These are phyloP conservation scores for Collybiopsis confluens DNA, from an alignment of 768 basidiomycete genomes.

Conservation along the genomic window DNA sequence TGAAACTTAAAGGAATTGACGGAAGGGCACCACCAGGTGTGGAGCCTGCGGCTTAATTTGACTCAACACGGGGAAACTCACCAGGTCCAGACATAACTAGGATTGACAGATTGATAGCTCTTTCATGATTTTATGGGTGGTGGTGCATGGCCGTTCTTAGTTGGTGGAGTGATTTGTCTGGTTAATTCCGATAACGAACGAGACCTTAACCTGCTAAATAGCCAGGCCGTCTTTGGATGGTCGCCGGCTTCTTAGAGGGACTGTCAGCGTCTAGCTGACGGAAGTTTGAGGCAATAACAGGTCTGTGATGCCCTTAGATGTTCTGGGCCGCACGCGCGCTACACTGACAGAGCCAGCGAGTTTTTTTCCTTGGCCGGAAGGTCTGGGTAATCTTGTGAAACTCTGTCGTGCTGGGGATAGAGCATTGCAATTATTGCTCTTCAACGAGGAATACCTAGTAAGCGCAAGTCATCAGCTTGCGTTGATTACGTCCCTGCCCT, in stretches of 20 bases:
- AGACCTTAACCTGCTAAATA: slow-evolving; percentile 94
- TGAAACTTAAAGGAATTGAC: slow-evolving; percentile 85
- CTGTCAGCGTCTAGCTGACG: slow-evolving; percentile 76
- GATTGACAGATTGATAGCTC: slow-evolving; percentile 82
- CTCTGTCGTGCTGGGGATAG: slow-evolving; percentile 81
- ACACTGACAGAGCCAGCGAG: slow-evolving; percentile 89
- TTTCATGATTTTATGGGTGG: slow-evolving; percentile 84
- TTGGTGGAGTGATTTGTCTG: slow-evolving; percentile 95
- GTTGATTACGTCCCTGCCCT: too few relatives aligned
- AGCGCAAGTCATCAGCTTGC: too few relatives aligned
- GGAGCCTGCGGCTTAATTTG: slow-evolving; percentile 84
- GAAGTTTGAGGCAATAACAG: slow-evolving; percentile 91
- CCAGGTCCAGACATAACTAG: slow-evolving; percentile 76
- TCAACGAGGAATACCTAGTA: slow-evolving; percentile 90
- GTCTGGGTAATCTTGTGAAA: slow-evolving; percentile 74
- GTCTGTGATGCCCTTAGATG: slow-evolving; percentile 90
- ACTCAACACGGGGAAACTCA: slow-evolving; percentile 81
- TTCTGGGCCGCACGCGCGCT: slow-evolving; percentile 85
- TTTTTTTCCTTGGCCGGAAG: slow-evolving; percentile 73
- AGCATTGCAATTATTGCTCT: slow-evolving; percentile 91
- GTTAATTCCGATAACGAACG: slow-evolving; percentile 95
- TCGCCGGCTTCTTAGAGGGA: slow-evolving; percentile 82
- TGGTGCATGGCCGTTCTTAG: slow-evolving; percentile 89
- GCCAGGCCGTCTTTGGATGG: slow-evolving; percentile 72
- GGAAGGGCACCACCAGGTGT: slow-evolving; percentile 37